Evolutionary conservation across 768 basidiomycete species (phyloP).

Genomic region (Sarcomyxa edulis): DNA sequence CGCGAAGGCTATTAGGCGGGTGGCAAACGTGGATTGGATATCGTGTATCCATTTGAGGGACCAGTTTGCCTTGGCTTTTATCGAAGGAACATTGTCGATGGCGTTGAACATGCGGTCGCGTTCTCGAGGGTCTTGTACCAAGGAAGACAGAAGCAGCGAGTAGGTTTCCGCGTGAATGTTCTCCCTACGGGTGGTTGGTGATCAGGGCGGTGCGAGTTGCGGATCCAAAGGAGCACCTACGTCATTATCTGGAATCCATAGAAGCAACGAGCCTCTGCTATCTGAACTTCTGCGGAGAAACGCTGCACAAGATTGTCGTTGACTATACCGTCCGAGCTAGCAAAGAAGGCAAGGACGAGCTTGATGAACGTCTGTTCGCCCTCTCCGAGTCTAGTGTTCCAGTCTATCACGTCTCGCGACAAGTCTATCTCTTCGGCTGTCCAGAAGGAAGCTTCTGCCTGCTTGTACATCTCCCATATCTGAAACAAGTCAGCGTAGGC

Average conservation of each 20-base stretch:
- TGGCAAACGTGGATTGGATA: conserved; percentile 56
- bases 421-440: conserved; percentile 74
- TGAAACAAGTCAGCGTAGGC: conserved; percentile 20
- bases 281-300: conserved; percentile 72
- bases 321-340: conserved; percentile 76
- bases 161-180: conserved; percentile 82
- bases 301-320: conserved; percentile 79
- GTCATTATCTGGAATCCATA: conserved; percentile 90
- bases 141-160: conserved; percentile 75
- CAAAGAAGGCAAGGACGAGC: conserved; percentile 78
- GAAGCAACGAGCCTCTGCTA: conserved; percentile 74
- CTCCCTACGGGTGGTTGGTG: too few relatives aligned
- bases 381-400: conserved; percentile 62
- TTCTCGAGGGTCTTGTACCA: conserved; percentile 59
- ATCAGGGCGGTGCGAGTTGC: too few relatives aligned
- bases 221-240: too few relatives aligned
- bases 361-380: conserved; percentile 71
- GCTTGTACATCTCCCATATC: conserved; percentile 85
- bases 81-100: conserved; percentile 70
- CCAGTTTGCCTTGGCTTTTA: conserved; percentile 74
- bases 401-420: conserved; percentile 65
- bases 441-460: too few relatives aligned
- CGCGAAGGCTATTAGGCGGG: conserved; percentile 72
- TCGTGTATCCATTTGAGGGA: conserved; percentile 72
- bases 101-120: conserved; percentile 69